Percentiles rank a stretch among this genome's conserved stretches.
Conservation (phyloP, 2,329 filamentous ascomycete species). For the Clarireedia hainanense region DNA sequence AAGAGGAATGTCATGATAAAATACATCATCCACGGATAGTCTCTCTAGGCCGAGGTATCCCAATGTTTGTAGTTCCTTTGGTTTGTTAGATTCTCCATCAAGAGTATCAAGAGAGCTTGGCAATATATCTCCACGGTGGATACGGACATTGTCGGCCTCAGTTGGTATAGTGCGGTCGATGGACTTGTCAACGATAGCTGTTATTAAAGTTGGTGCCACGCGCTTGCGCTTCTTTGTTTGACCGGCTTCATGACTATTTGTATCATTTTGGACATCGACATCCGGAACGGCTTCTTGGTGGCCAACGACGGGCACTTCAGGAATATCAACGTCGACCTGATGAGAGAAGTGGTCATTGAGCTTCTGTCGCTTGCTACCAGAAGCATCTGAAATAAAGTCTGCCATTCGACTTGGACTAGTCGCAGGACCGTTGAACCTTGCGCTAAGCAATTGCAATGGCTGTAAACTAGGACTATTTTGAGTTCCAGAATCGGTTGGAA, state of each 20-base stretch:
- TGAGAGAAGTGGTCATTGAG: neutral
- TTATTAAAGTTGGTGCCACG: conserved; percentile 26
- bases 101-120: no score
- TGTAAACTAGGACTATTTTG: neutral
- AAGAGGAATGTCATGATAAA: conserved; percentile 30
- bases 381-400: neutral
- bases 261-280: no score
- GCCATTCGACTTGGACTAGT: neutral
- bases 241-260: neutral
- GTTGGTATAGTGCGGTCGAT: conserved; percentile 20
- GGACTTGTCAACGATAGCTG: conserved; percentile 17
- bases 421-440: neutral
- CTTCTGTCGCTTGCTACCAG: neutral
- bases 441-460: neutral
- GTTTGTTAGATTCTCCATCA: no score
- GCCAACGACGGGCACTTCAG: neutral
- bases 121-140: neutral
- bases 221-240: conserved; percentile 27
- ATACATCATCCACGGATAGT: conserved; percentile 33
- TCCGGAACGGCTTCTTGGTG: neutral
- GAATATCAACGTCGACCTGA: neutral
- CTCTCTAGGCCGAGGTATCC: conserved; percentile 34
- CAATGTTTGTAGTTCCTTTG: neutral
- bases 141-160: conserved; percentile 15
- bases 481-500: neutral